Evolutionary conservation across 345 rosid species (phyloP).

Genomic region (Aquilaria yunnanensis): DNA sequence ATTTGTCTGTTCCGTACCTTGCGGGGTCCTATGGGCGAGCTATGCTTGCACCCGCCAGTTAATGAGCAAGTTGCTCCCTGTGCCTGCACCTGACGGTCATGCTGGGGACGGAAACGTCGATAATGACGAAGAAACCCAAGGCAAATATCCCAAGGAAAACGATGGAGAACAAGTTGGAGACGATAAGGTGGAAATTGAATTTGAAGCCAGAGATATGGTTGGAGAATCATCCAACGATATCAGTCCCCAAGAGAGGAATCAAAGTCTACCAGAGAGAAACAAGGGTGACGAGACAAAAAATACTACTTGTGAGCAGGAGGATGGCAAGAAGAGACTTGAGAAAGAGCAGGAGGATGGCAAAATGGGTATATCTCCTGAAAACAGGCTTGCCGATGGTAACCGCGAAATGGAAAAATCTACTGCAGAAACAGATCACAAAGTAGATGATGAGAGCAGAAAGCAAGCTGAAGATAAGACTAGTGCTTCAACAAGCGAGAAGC

Average conservation of each 20-base stretch:
- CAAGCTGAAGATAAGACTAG: too few relatives aligned
- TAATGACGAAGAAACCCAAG: conserved; percentile 3
- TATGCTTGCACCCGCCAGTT: conserved; percentile 64
- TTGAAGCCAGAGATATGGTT: not conserved
- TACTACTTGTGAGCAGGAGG: conserved; percentile 6
- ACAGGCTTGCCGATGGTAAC: not conserved
- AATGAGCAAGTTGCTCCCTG: conserved; percentile 64
- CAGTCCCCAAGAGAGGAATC: conserved; percentile 29
- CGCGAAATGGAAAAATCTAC: conserved; percentile 6
- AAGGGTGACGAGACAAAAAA: conserved; percentile 29
- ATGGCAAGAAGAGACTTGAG: not conserved
- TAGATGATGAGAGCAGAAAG: conserved; percentile 5
- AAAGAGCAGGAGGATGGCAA: conserved; percentile 1
- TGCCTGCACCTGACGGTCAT: conserved; percentile 16
- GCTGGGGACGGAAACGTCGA: not conserved
- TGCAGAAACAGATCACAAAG: conserved; percentile 7
- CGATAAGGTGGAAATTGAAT: conserved; percentile 21
- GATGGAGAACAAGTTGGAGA: conserved; percentile 13
- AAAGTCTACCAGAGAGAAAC: conserved; percentile 34
- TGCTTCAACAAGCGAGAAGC: too few relatives aligned
- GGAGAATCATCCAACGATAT: conserved; percentile 14
- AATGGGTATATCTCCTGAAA: conserved; percentile 3
- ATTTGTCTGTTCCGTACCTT: conserved; percentile 46
- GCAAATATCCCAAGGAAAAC: not conserved
- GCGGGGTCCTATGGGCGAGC: conserved; percentile 50